A percentile compares a stretch with the other conserved stretches of the same genome.
phyloP scores from a whole-genome alignment of 345 rosid genomes.

The Populus simonii region DNA sequence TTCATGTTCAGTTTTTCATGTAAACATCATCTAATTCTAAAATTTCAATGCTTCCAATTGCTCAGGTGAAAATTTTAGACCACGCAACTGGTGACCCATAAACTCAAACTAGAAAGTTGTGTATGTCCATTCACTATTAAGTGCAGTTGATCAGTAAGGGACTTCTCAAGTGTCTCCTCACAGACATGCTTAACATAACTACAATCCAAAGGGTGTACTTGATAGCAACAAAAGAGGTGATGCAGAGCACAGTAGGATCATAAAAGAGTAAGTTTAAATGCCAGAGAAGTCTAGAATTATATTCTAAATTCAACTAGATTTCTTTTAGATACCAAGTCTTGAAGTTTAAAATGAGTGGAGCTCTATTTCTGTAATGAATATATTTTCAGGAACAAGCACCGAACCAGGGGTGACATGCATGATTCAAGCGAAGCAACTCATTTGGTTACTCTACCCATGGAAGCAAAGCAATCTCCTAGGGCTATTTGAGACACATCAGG shows the following conservation, averaged over 20 bases:
- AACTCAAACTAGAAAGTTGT: background rate
- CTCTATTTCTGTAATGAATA: too few species aligned
- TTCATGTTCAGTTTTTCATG: background rate
- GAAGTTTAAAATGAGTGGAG: background rate
- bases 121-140: background rate
- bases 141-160: background rate
- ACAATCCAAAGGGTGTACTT: background rate
- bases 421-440: too few species aligned
- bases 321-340: background rate
- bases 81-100: background rate
- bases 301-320: background rate
- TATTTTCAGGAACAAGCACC: too few species aligned
- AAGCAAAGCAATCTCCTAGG: too few species aligned
- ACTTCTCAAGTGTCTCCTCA: background rate
- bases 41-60: background rate
- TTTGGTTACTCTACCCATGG: too few species aligned
- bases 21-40: background rate
- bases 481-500: too few species aligned
- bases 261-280: background rate
- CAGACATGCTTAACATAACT: background rate
- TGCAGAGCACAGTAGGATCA: background rate
- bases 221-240: background rate
- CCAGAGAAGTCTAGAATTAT: background rate
- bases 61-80: background rate
- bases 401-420: too few species aligned